Percentiles rank a stretch among this genome's conserved stretches.
Conservation (phyloP, 371 early-diverging fungal genomes). For the Smittium culicis region DNA sequence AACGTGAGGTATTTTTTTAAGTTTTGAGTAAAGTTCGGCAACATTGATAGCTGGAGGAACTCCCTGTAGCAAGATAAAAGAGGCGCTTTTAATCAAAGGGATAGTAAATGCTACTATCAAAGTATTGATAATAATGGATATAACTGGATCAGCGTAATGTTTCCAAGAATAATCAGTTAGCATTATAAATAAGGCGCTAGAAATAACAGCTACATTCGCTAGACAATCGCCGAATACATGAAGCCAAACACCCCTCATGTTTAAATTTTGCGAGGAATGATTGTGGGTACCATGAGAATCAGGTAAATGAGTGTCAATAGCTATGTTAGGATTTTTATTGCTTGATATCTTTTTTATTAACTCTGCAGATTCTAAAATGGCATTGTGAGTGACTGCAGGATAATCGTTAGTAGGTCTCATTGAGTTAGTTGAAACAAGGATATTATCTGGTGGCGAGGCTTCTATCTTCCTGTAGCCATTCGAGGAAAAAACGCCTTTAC, state of each 20-base stretch:
- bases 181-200: no score
- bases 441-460: no score
- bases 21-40: slow-evolving; percentile 41
- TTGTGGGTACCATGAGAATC: no score
- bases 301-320: no score
- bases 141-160: slow-evolving; percentile 63
- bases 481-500: no score
- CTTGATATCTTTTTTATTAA: slow-evolving; percentile 17
- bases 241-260: no score
- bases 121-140: slow-evolving; percentile 48
- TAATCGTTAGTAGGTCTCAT: slow-evolving; percentile 21
- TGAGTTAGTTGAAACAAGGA: no score
- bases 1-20: slow-evolving; percentile 34
- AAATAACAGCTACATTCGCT: no score
- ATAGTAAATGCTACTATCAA: slow-evolving; percentile 48
- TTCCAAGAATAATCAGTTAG: slow-evolving; percentile 48
- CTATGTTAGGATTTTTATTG: slow-evolving; percentile 53
- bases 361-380: slow-evolving; percentile 25
- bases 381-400: slow-evolving; percentile 29
- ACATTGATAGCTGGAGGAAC: slow-evolving; percentile 55
- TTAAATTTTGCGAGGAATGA: no score
- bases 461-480: no score
- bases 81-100: slow-evolving; percentile 49
- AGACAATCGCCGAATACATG: no score
- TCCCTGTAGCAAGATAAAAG: slow-evolving; percentile 72